Percentiles rank a stretch among this genome's conserved stretches.
These are phyloP conservation scores for Plasmopara viticola DNA, from an alignment of 352 stramenopile species.

Conservation along the genomic window DNA sequence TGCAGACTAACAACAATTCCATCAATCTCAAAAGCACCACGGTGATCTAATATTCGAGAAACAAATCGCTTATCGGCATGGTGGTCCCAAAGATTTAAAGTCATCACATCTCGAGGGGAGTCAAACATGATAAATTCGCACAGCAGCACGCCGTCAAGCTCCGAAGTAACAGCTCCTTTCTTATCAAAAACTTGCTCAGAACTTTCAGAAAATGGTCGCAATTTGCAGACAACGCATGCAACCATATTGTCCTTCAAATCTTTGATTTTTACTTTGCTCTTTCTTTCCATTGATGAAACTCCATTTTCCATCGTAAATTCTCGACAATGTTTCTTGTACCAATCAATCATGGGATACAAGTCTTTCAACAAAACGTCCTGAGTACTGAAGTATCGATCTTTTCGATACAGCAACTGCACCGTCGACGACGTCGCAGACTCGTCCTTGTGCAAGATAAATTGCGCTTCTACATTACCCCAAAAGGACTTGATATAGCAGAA, in stretches of 20 bases:
- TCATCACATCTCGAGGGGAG: conserved; percentile 29
- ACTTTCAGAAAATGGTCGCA: conserved; percentile 9
- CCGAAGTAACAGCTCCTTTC: conserved; percentile 8
- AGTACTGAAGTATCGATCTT: conserved; percentile 52
- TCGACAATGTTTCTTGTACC: conserved; percentile 52
- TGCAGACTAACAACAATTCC: conserved; percentile 46
- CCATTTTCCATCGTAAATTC: conserved; percentile 23
- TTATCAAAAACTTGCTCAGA: neutral
- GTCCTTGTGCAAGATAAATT: conserved; percentile 30
- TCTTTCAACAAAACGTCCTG: conserved; percentile 41
- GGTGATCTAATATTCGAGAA: conserved; percentile 31
- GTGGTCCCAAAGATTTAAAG: conserved; percentile 61
- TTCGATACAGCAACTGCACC: conserved; percentile 53
- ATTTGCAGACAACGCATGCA: conserved; percentile 36
- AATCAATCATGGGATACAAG: conserved; percentile 62
- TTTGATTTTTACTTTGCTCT: conserved; percentile 25
- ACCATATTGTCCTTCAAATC: conserved; percentile 58
- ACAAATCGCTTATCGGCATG: conserved; percentile 46
- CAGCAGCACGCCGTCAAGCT: conserved; percentile 37
- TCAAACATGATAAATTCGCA: conserved; percentile 48
- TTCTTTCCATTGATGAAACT: conserved; percentile 2
- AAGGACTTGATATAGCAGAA: conserved; percentile 38
- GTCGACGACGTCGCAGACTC: conserved; percentile 25
- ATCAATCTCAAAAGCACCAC: conserved; percentile 27
- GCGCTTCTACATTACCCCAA: conserved; percentile 44